These are phyloP conservation scores for Boletus tylopilopsis DNA, from an alignment of 768 basidiomycete species.

Conservation along the genomic window DNA sequence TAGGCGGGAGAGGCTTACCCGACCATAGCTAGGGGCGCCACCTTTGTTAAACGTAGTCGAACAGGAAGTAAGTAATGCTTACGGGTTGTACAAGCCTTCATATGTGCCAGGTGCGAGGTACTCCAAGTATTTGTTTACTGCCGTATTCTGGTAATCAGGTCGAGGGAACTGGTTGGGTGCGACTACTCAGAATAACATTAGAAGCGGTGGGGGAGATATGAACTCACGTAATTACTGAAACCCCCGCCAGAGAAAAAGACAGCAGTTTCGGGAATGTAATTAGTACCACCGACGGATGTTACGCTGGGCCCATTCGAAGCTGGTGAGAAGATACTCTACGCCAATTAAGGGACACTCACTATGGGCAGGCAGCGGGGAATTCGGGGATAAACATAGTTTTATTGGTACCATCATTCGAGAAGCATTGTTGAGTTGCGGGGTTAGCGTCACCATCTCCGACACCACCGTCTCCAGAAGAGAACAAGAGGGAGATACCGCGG, in stretches of 20 bases:
- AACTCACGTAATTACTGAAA: constrained; percentile 61
- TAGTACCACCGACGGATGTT: constrained; percentile 69
- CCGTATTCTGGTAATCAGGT: constrained; percentile 50
- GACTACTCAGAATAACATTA: neutral
- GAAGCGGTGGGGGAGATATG: neutral
- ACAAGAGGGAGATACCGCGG: constrained; percentile 61
- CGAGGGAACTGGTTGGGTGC: constrained; percentile 42
- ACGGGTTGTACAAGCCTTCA: constrained; percentile 59
- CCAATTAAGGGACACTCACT: constrained; percentile 29
- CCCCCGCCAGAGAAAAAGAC: constrained; percentile 67
- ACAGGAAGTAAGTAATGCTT: constrained; percentile 13
- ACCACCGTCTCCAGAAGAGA: constrained; percentile 65
- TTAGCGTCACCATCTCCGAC: constrained; percentile 61
- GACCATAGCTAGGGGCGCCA: constrained; percentile 42
- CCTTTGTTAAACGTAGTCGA: neutral
- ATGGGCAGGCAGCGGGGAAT: constrained; percentile 65
- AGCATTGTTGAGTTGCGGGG: constrained; percentile 50
- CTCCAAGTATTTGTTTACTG: constrained; percentile 42
- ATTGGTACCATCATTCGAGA: constrained; percentile 57
- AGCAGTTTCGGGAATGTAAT: constrained; percentile 54
- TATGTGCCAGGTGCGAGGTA: constrained; percentile 47
- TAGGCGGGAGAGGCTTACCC: constrained; percentile 37
- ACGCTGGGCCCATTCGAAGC: constrained; percentile 45
- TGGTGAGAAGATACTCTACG: neutral
- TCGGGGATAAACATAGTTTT: constrained; percentile 47